These are phyloP conservation scores for Ceratocystis cacaofunesta DNA, from an alignment of 2,329 filamentous ascomycete genomes.

Conservation along the genomic window DNA sequence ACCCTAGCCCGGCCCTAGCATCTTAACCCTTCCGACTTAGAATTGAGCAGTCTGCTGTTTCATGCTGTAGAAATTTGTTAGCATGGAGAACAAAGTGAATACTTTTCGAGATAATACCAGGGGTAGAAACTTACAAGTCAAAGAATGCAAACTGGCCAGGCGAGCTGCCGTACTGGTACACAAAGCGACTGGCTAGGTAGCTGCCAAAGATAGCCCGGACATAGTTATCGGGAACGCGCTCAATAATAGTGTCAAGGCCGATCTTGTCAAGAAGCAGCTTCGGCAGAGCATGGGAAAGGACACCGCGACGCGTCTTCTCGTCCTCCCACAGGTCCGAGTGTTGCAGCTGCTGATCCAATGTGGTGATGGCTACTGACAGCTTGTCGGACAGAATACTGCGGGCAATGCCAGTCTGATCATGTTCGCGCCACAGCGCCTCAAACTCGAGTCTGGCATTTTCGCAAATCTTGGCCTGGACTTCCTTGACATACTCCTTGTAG, in stretches of 20 bases:
- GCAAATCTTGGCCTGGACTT: slow-evolving; percentile 81
- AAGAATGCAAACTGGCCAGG: slow-evolving; percentile 98
- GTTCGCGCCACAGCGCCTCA: slow-evolving; percentile 94
- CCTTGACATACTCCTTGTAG: slow-evolving; percentile 83
- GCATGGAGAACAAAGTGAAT: background rate
- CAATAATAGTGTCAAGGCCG: slow-evolving; percentile 73
- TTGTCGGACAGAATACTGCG: slow-evolving; percentile 84
- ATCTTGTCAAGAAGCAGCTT: slow-evolving; percentile 75
- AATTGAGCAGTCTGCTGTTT: slow-evolving; percentile 24
- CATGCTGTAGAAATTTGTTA: slow-evolving; percentile 34
- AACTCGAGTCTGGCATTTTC: slow-evolving; percentile 89
- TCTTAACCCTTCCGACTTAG: background rate
- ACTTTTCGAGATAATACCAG: no score
- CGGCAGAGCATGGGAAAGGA: slow-evolving; percentile 75
- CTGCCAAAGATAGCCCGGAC: slow-evolving; percentile 91
- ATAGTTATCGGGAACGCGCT: slow-evolving; percentile 81
- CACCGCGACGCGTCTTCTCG: slow-evolving; percentile 56
- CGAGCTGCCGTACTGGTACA: slow-evolving; percentile 85
- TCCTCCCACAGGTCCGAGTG: slow-evolving; percentile 85
- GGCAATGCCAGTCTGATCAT: slow-evolving; percentile 62
- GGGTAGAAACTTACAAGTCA: slow-evolving; percentile 60
- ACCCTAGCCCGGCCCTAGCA: background rate
- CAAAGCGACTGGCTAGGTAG: slow-evolving; percentile 86
- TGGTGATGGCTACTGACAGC: slow-evolving; percentile 85
- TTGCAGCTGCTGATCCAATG: slow-evolving; percentile 90